phyloP scores from a whole-genome alignment of 805 yeast genomes.

The Candida peoriensis region DNA sequence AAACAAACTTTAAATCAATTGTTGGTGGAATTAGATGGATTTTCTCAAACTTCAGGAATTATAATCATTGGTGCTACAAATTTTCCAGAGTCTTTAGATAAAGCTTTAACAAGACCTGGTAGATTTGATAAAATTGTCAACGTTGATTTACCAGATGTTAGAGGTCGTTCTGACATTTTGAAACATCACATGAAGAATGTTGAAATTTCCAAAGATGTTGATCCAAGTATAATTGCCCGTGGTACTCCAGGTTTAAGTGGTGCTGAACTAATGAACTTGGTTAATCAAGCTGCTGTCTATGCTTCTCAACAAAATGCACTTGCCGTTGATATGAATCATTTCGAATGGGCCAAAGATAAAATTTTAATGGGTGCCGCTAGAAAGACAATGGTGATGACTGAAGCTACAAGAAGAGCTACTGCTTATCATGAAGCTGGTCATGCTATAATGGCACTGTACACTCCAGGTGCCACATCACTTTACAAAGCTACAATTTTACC shows the following conservation, averaged over 20 bases:
- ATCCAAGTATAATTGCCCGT: constrained; percentile 85
- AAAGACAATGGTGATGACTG: constrained; percentile 95
- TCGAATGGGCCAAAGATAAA: constrained; percentile 99
- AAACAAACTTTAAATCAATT: constrained; percentile 96
- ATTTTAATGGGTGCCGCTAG: constrained; percentile 97
- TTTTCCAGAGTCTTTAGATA: constrained; percentile 94
- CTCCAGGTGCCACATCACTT: constrained; percentile 92
- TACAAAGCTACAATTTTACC: constrained; percentile 97
- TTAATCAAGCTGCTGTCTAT: constrained; percentile 96
- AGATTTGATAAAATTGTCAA: constrained; percentile 94
- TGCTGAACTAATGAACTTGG: constrained; percentile 92
- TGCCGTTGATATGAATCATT: constrained; percentile 83
- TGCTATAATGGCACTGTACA: constrained; percentile 94
- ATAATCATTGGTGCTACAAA: constrained; percentile 98
- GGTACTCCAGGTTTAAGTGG: constrained; percentile 99
- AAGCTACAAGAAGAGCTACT: constrained; percentile 87
- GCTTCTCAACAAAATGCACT: constrained; percentile 93
- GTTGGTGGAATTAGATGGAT: constrained; percentile 93
- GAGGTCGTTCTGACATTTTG: constrained; percentile 92
- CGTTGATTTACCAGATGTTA: constrained; percentile 95
- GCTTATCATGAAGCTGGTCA: constrained; percentile 99
- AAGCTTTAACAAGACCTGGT: constrained; percentile 97
- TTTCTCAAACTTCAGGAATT: constrained; percentile 86
- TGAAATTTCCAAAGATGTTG: constrained; percentile 79
- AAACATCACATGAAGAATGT: constrained; percentile 89